Conservation (phyloP, 2,329 filamentous ascomycete genomes). For the Pseudopyricularia cyperi region DNA sequence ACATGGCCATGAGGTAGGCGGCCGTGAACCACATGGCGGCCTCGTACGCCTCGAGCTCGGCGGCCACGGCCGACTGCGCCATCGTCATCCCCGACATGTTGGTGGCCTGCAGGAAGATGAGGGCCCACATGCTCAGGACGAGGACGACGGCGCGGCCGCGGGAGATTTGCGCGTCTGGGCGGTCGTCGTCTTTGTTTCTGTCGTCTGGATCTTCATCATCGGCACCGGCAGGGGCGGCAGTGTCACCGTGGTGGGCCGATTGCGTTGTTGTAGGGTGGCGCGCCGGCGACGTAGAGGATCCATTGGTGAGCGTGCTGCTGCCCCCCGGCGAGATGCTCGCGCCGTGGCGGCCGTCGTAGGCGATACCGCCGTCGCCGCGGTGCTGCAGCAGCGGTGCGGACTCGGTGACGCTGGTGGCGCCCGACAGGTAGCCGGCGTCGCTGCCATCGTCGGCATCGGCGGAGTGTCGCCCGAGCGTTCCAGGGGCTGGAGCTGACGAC, state of each 20-base stretch:
- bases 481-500: not conserved
- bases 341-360: not conserved
- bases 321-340: not conserved
- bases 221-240: not conserved
- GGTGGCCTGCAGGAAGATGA: constrained; percentile 48
- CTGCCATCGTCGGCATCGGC: not conserved
- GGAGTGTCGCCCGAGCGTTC: not conserved
- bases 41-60: constrained; percentile 61
- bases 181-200: not conserved
- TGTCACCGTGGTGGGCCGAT: not conserved
- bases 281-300: not conserved
- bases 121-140: constrained; percentile 36
- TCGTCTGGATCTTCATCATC: not conserved
- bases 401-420: constrained; percentile 11
- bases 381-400: constrained; percentile 14
- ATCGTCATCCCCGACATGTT: constrained; percentile 77
- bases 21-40: constrained; percentile 71
- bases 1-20: constrained; percentile 54
- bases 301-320: not conserved
- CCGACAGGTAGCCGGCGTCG: constrained; percentile 7
- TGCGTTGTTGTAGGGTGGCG: not conserved
- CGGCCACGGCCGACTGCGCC: constrained; percentile 64
- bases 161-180: constrained; percentile 10
- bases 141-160: constrained; percentile 28
- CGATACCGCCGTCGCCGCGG: not conserved